Base-by-base conservation (phyloP, 140 eudicot genomes). In the Stevia rebaudiana region DNA sequence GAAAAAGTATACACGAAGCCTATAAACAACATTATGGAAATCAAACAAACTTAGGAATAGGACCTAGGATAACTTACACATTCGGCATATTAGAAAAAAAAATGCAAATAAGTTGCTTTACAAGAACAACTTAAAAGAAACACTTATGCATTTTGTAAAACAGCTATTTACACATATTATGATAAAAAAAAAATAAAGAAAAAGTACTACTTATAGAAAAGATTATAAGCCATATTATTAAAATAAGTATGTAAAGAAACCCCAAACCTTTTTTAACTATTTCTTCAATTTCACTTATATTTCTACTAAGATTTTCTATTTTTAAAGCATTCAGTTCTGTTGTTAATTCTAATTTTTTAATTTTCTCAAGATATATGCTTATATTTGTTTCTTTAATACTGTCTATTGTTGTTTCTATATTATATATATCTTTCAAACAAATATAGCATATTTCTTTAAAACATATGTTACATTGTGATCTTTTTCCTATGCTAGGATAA, bases 101-200 rank as follows among this genome's bases (percentile, higher is more conserved):
- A 24, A 51, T 51, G 35, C 11, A 21, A 51, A 10, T 15, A 51
- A 11, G 13, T 51, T 21, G 58, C 58, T 1, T 11, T 51, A 51
- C 58, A 51, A 22, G 58, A 51, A 51, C 58, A 51, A 22, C 22
- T 51, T 9, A 22, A 51, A 51, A 51, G 19, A 51, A 51, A 51
- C 22, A 35, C 58, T 4, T 35, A 35, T 35, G 3, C 39, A 3
- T 35, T 35, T 35, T 35, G 39, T 35, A 35, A 35, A 35, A 35
- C 33, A 35, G 7, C 39, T 35, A 35, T 35, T 8, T 40, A 40
- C n/a, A 40, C 44, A 40, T 40, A 3, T 40, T 40, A 40, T 40
- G 44, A 40, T 40, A 40, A 10, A 11, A 40, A 40, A 15, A 40
- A 40, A 28, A 10, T 4, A 9, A 9, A 9, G 15, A 11, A 40